Conservation (phyloP, 2,329 filamentous ascomycete genomes). For the Phialocephala sp. region DNA sequence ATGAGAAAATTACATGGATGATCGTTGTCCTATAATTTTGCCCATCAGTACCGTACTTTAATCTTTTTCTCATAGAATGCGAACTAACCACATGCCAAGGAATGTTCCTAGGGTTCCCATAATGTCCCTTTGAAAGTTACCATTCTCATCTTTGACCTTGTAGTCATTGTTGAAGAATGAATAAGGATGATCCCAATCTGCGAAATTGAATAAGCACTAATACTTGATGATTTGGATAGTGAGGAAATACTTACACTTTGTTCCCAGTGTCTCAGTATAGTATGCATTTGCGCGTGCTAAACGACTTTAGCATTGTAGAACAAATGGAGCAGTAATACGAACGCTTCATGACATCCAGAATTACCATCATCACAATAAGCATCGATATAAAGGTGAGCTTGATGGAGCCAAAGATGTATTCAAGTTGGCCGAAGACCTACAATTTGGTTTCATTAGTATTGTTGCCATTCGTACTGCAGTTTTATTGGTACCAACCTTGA, state of each 20-base stretch:
- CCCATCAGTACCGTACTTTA: neutral
- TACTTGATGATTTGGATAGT: neutral
- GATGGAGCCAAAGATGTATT: conserved; percentile 47
- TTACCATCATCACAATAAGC: conserved; percentile 47
- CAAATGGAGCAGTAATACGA: conserved; percentile 22
- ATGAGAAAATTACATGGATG: conserved; percentile 47
- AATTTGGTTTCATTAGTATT: conserved; percentile 1
- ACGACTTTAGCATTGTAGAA: conserved; percentile 9
- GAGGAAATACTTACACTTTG: conserved; percentile 42
- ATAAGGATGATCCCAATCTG: conserved; percentile 46
- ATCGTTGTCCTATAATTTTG: conserved; percentile 43
- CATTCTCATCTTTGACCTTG: conserved; percentile 42
- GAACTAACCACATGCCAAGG: conserved; percentile 47
- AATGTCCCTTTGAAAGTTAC: conserved; percentile 41
- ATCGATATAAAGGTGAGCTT: conserved; percentile 47
- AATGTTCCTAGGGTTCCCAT: conserved; percentile 45
- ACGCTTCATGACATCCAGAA: conserved; percentile 47
- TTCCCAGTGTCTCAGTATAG: conserved; percentile 44
- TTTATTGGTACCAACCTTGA: conserved; percentile 39
- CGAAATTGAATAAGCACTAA: neutral
- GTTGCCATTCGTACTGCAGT: neutral
- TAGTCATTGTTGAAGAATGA: conserved; percentile 47
- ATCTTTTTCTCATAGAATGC: neutral
- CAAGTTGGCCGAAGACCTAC: conserved; percentile 45
- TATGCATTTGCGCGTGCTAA: conserved; percentile 46